Conservation (phyloP, 345 rosid species). For the Ailanthus altissimus region DNA sequence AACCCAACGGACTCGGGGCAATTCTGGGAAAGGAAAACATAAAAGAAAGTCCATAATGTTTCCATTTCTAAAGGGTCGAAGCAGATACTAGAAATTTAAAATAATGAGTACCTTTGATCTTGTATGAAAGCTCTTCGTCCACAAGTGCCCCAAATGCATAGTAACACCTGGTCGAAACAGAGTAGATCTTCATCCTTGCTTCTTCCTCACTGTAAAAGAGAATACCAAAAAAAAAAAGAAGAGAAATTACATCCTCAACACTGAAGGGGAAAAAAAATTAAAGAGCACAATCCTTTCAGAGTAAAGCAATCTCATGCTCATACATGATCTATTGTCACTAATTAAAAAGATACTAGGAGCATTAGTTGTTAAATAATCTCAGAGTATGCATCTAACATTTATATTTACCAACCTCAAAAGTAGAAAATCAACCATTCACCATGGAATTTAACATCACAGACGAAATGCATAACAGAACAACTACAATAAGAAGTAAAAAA, state of each 20-base stretch:
- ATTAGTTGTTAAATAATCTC: not conserved
- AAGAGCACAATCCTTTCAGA: not conserved
- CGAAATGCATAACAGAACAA: not conserved
- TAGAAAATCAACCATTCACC: not conserved
- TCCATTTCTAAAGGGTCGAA: not conserved
- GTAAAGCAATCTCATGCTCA: not conserved
- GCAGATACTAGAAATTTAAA: not conserved
- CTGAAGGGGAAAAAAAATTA: not conserved
- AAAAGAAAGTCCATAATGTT: not conserved
- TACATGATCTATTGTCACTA: not conserved
- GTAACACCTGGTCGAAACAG: slow-evolving; percentile 77
- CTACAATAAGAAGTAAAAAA: not conserved
- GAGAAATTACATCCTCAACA: not conserved
- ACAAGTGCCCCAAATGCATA: slow-evolving; percentile 91
- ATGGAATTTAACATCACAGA: not conserved
- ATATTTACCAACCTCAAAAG: not conserved
- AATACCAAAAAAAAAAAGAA: not conserved
- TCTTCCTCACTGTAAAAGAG: slow-evolving; percentile 66
- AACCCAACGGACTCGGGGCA: slow-evolving; percentile 90
- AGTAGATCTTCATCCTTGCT: slow-evolving; percentile 84
- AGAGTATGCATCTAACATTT: not conserved
- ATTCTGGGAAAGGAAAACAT: slow-evolving; percentile 39
- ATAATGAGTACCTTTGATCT: slow-evolving; percentile 66
- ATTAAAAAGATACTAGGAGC: not conserved
- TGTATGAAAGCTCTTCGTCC: slow-evolving; percentile 62